These are phyloP conservation scores for Beauveria medogensis DNA, from an alignment of 2,329 filamentous ascomycete species.

Conservation along the genomic window DNA sequence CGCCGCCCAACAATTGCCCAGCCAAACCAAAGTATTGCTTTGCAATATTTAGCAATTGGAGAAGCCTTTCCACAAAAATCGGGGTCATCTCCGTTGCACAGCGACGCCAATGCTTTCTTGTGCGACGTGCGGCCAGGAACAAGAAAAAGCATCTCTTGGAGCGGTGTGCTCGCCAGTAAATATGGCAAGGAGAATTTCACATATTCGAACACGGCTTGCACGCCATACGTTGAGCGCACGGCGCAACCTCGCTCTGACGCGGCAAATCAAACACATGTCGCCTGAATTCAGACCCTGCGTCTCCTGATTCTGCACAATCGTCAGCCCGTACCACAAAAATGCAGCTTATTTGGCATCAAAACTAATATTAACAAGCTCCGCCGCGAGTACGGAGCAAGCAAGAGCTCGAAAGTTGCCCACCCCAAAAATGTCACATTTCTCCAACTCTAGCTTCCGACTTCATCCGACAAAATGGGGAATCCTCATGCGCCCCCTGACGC, in stretches of 20 bases:
- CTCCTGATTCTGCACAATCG: background rate
- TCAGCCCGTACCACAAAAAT: slow-evolving; percentile 5
- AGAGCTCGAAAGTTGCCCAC: background rate
- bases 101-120: background rate
- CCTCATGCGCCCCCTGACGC: slow-evolving; percentile 6
- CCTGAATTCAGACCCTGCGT: background rate
- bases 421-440: slow-evolving; percentile 2
- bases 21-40: background rate
- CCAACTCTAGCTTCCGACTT: slow-evolving; percentile 11
- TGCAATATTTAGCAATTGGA: background rate
- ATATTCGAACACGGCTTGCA: background rate
- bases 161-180: background rate
- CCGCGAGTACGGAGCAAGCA: background rate
- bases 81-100: background rate
- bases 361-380: background rate
- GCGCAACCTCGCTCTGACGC: background rate
- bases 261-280: slow-evolving; percentile 6
- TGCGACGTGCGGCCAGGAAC: background rate
- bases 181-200: background rate
- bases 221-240: background rate
- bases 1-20: slow-evolving; percentile 2
- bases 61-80: slow-evolving; percentile 5
- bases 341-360: slow-evolving; percentile 6
- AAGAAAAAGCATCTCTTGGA: background rate
- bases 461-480: slow-evolving; percentile 10